Base-by-base conservation (phyloP, 805 yeast species). In the Starmera caribaea region DNA sequence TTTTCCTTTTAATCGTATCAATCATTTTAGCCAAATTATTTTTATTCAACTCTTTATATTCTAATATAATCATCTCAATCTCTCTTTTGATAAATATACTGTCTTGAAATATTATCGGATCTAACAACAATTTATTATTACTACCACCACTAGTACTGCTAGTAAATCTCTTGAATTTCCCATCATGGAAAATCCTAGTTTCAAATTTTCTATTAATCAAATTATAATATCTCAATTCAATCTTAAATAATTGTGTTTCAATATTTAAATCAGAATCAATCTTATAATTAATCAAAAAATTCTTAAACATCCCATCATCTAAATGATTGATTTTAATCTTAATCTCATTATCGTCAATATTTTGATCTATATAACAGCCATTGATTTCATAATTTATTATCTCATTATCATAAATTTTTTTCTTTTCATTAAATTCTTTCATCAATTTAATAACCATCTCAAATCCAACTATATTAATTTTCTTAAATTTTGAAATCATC, bases 11-110 rank as follows among this genome's bases (percentile, higher is more conserved):
- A 13, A 35, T 35, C 8, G 11, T 5, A 4, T 15, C 37, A 35
- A 27, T 16, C 2, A 35, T 35, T 3, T 11, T 5, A 9, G 16
- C 2, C 8, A 21, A 21, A 21, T 21, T 21, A 7, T 21, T 5
- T 13, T 34, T 14, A 15, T 12, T 8, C 4, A 16, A 6, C n/a
- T 43, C 39, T 9, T 63, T 36, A 2, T 50, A 44, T 7, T 49
- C 40, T 10, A 59, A 43, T 4, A 64, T 47, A 9, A 58, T 35
- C 15, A 62, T 37, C 41, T 68, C 71, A 4, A 65, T 58, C 40
- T 63, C 58, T 31, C 65, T 51, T 42, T 59, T 57, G 1, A 65
- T 58, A 41, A 55, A 61, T 1, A 51, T 38, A 0, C 59, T 57
- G 45, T 68, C 67, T 33, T 58, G 58, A 32, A 58, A 50, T 2